A percentile compares a stretch with the other conserved stretches of the same genome.
Evolutionary conservation across 345 rosid species (phyloP).

Genomic region (Rhizophora apiculata): DNA sequence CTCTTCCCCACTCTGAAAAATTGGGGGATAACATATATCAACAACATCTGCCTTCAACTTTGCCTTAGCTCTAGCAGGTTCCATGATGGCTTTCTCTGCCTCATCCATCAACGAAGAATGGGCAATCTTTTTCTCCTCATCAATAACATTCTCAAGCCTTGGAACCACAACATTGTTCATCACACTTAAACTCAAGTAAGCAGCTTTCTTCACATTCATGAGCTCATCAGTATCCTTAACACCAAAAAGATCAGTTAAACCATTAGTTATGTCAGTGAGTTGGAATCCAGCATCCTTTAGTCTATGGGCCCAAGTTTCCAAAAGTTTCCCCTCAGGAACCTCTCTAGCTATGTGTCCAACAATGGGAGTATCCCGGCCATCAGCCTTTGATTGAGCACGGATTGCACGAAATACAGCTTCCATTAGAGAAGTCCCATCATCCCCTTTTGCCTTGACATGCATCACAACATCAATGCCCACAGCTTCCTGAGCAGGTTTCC

Average conservation of each 20-base stretch:
- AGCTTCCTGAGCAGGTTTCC: conserved; percentile 53
- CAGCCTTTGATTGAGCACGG: conserved; percentile 38
- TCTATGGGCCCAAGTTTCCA: conserved; percentile 71
- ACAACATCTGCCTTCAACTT: conserved; percentile 80
- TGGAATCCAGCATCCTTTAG: conserved; percentile 48
- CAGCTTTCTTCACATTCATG: conserved; percentile 77
- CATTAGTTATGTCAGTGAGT: conserved; percentile 64
- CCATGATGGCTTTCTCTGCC: conserved; percentile 73
- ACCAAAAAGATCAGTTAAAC: conserved; percentile 75
- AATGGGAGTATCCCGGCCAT: conserved; percentile 40
- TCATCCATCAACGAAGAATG: conserved; percentile 83
- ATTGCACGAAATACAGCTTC: conserved; percentile 58
- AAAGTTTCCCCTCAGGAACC: conserved; percentile 70
- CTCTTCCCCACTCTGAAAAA: conserved; percentile 86
- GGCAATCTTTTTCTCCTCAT: conserved; percentile 73
- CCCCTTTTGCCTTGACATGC: conserved; percentile 63
- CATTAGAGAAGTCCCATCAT: conserved; percentile 63
- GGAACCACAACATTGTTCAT: conserved; percentile 85
- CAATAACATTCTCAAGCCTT: conserved; percentile 75
- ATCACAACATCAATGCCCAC: conserved; percentile 55
- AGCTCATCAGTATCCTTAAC: conserved; percentile 67
- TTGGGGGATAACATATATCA: conserved; percentile 91
- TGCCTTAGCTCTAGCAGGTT: conserved; percentile 68
- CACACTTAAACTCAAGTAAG: conserved; percentile 62
- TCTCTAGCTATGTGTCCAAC: conserved; percentile 74